Percentiles rank a stretch among this genome's conserved stretches.
phyloP scores from a whole-genome alignment of 2,329 filamentous ascomycete genomes.

The Camillea tinctor region DNA sequence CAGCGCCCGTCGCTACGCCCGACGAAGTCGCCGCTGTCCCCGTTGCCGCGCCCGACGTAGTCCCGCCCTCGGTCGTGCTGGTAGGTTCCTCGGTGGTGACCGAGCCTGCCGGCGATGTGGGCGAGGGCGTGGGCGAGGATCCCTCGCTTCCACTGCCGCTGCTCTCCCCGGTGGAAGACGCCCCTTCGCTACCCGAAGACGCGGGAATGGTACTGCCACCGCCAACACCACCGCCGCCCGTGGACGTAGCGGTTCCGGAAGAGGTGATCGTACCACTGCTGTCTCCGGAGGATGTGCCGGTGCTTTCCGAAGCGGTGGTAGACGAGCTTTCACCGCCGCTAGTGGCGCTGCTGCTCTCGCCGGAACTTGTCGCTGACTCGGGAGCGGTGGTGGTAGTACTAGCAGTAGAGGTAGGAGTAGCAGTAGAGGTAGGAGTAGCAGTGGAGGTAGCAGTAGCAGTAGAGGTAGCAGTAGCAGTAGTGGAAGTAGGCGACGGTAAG shows the following conservation, averaged over 20 bases:
- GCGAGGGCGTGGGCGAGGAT: too few species aligned
- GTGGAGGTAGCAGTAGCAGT: conserved; percentile 2
- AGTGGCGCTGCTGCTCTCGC: not conserved
- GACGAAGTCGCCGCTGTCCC: not conserved
- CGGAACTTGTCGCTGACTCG: not conserved
- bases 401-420: not conserved
- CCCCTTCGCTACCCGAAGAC: too few species aligned
- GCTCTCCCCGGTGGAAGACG: not conserved
- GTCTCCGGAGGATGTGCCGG: not conserved
- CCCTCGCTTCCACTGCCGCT: too few species aligned
- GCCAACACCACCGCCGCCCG: not conserved
- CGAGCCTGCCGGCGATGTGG: too few species aligned
- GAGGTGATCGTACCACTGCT: not conserved
- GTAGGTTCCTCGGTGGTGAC: too few species aligned
- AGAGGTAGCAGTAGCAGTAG: conserved; percentile 2
- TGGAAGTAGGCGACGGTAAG: conserved; percentile 9
- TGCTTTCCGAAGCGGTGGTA: not conserved
- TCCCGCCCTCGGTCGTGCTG: not conserved
- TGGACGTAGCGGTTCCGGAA: conserved; percentile 1
- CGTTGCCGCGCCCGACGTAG: not conserved
- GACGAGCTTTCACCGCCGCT: not conserved
- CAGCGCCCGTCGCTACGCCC: not conserved
- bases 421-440: conserved; percentile 1
- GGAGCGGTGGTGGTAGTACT: too few species aligned
- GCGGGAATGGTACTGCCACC: not conserved